Evolutionary conservation across 2,329 filamentous ascomycete species (phyloP).

Genomic region (Kalmusia sp.): DNA sequence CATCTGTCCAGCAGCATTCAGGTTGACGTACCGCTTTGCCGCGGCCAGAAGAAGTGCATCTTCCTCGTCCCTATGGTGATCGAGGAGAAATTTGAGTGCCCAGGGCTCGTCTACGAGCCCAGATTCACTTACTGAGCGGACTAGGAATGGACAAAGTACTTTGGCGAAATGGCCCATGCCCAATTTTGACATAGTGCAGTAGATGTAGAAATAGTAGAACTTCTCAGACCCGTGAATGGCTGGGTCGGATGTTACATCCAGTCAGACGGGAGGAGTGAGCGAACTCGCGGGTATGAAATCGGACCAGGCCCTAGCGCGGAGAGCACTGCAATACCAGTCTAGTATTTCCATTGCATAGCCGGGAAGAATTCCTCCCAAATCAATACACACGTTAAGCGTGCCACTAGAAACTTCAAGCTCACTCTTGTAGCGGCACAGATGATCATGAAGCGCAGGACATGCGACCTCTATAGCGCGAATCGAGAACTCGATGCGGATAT

Average conservation of each 20-base stretch:
- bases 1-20: not conserved
- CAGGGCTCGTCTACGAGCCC: constrained; percentile 4
- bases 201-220: constrained; percentile 16
- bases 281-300: constrained; percentile 10
- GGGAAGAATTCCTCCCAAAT: constrained; percentile 9
- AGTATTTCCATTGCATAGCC: constrained; percentile 14
- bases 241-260: no score
- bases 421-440: not conserved
- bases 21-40: not conserved
- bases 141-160: constrained; percentile 7
- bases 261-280: no score
- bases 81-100: not conserved
- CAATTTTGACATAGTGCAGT: constrained; percentile 11
- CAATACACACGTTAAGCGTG: not conserved
- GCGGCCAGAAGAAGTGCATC: not conserved
- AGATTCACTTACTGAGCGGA: constrained; percentile 7
- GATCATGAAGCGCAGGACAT: constrained; percentile 2
- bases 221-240: constrained; percentile 11
- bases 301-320: constrained; percentile 1
- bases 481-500: constrained; percentile 13
- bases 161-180: constrained; percentile 9
- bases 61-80: not conserved
- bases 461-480: constrained; percentile 5
- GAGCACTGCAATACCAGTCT: constrained; percentile 9
- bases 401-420: no score